phyloP scores from a whole-genome alignment of 768 basidiomycete genomes.

The Tulasnella sp. region DNA sequence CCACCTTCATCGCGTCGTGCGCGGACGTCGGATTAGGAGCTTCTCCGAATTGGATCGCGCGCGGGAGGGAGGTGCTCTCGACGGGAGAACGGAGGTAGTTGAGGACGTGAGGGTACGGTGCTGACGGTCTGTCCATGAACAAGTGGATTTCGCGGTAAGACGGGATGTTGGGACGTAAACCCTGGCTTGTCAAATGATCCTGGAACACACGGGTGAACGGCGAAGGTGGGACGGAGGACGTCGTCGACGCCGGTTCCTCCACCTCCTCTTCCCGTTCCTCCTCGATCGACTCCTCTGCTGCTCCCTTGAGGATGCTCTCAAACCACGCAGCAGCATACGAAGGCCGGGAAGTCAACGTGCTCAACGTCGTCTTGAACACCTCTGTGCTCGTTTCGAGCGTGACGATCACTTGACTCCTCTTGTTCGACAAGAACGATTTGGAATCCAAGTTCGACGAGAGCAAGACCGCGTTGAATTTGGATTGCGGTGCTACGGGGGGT shows the following conservation, averaged over 20 bases:
- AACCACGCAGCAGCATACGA: conserved; percentile 59
- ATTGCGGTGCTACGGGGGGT: conserved; percentile 44
- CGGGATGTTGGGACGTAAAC: conserved; percentile 28
- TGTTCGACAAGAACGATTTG: conserved; percentile 35
- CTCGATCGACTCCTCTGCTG: conserved; percentile 28
- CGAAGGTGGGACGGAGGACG: conserved; percentile 26
- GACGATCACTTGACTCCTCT: conserved; percentile 54
- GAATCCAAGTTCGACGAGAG: conserved; percentile 39
- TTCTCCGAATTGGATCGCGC: conserved; percentile 41
- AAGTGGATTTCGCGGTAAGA: conserved; percentile 48
- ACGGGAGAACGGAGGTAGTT: conserved; percentile 53
- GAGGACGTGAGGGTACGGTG: conserved; percentile 69
- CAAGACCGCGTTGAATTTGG: conserved; percentile 59
- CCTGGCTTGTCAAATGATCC: conserved; percentile 44
- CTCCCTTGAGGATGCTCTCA: conserved; percentile 23
- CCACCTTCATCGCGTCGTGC: conserved; percentile 39
- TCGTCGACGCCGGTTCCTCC: conserved; percentile 41
- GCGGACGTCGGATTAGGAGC: neutral
- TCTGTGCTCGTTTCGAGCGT: conserved; percentile 65
- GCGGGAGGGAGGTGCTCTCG: conserved; percentile 44
- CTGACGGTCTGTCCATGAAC: conserved; percentile 72
- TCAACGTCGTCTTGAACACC: conserved; percentile 56
- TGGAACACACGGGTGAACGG: conserved; percentile 48
- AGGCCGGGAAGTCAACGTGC: conserved; percentile 58
- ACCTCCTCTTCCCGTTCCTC: conserved; percentile 35